Evolutionary conservation across 306 rosid genomes (phyloP).

Genomic region (Cercis canadensis): DNA sequence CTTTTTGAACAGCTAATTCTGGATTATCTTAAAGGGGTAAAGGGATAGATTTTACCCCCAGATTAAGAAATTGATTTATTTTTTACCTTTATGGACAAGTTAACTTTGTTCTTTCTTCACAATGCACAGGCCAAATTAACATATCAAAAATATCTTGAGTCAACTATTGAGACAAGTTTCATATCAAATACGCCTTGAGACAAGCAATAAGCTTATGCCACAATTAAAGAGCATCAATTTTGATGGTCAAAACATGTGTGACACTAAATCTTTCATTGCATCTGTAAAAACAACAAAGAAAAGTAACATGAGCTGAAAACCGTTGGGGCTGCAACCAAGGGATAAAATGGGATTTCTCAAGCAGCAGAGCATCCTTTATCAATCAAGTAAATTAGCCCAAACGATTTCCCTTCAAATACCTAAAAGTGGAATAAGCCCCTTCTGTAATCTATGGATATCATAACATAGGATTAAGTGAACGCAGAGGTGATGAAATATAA

Average conservation of each 20-base stretch:
- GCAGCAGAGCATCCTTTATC: no score
- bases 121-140: not conserved
- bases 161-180: not conserved
- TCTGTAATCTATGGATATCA: no score
- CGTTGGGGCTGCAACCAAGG: not conserved
- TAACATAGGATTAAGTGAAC: not conserved
- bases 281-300: not conserved
- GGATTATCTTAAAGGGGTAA: not conserved
- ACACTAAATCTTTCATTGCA: not conserved
- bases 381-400: not conserved
- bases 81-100: not conserved
- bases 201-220: not conserved
- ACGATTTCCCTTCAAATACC: not conserved
- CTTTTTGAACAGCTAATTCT: not conserved
- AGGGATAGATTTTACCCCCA: no score
- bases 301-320: not conserved
- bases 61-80: no score
- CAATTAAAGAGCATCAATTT: not conserved
- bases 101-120: no score
- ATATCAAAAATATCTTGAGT: not conserved
- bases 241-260: not conserved
- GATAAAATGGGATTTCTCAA: not conserved
- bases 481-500: not conserved
- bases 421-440: no score
- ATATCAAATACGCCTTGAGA: no score